Evolutionary conservation across 108 stramenopile species (phyloP).

Genomic region (Cyclotella atomus): DNA sequence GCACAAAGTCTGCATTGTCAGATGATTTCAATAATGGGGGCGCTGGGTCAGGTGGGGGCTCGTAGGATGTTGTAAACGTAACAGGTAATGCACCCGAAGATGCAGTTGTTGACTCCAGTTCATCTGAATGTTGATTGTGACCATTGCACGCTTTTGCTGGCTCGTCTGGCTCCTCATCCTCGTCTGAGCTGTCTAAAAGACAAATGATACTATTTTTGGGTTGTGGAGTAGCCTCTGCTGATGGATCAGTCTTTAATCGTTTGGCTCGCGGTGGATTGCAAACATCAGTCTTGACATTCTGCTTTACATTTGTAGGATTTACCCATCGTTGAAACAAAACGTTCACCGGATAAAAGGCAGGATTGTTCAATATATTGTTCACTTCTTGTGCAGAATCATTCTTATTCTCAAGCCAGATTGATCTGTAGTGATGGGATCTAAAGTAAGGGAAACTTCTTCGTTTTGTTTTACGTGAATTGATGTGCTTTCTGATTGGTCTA

Average conservation of each 20-base stretch:
- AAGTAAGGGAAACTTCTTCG: conserved; percentile 4
- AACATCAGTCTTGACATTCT: neutral
- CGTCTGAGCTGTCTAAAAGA: conserved; percentile 44
- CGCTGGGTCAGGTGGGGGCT: conserved; percentile 26
- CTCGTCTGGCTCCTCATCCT: conserved; percentile 19
- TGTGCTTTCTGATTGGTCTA: neutral
- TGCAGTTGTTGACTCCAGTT: neutral
- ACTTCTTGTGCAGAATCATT: neutral
- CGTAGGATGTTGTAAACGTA: neutral
- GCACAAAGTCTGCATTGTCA: conserved; percentile 37
- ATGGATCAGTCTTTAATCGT: conserved; percentile 13
- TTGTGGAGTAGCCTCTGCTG: neutral
- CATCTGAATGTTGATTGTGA: neutral
- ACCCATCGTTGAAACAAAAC: conserved; percentile 4
- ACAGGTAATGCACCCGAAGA: neutral
- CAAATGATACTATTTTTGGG: conserved; percentile 7
- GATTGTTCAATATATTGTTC: neutral
- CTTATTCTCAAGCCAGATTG: conserved; percentile 5
- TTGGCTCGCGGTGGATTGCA: conserved; percentile 23
- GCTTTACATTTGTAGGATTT: neutral
- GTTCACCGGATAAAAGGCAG: conserved; percentile 7
- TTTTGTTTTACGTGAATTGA: neutral
- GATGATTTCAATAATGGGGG: neutral
- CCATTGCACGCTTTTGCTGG: neutral
- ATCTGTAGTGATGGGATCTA: conserved; percentile 14